Conservation (phyloP, 345 rosid genomes). For the Eucalyptus sp. region DNA sequence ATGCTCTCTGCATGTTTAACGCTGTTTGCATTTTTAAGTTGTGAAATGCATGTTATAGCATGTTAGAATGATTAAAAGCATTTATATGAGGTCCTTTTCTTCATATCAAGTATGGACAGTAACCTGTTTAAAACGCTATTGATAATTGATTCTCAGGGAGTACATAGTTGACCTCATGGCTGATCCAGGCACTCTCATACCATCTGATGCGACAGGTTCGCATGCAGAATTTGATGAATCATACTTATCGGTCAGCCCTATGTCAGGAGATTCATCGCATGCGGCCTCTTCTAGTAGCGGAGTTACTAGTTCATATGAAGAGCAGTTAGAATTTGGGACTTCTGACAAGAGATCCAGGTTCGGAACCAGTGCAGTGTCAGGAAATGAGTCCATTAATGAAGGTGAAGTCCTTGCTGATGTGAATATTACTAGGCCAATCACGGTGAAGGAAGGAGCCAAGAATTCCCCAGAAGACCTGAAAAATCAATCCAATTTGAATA, state of each 20-base stretch:
- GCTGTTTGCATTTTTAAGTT: background rate
- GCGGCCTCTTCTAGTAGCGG: conserved; percentile 62
- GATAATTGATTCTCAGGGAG: conserved; percentile 64
- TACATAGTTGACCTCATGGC: conserved; percentile 95
- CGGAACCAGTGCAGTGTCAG: conserved; percentile 14
- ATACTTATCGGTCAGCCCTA: conserved; percentile 53
- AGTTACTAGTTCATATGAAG: conserved; percentile 52
- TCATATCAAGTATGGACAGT: background rate
- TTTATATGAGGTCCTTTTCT: background rate
- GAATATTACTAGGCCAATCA: background rate
- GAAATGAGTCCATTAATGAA: conserved; percentile 28
- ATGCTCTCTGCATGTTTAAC: background rate
- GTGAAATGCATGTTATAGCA: background rate
- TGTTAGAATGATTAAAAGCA: background rate
- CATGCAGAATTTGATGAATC: conserved; percentile 55
- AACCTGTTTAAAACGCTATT: conserved; percentile 1
- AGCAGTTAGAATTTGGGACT: conserved; percentile 44
- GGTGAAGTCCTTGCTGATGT: conserved; percentile 11
- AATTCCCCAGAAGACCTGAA: conserved; percentile 9
- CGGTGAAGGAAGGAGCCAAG: conserved; percentile 24
- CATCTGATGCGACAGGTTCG: conserved; percentile 69
- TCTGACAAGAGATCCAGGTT: conserved; percentile 33
- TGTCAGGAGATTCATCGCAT: conserved; percentile 40
- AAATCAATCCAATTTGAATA: conserved; percentile 14
- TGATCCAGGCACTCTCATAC: conserved; percentile 94